Evolutionary conservation across 2,329 filamentous ascomycete genomes (phyloP), one percentile per base, ranked within the genome.

Genomic region (Emergomyces pasteurianus): DNA sequence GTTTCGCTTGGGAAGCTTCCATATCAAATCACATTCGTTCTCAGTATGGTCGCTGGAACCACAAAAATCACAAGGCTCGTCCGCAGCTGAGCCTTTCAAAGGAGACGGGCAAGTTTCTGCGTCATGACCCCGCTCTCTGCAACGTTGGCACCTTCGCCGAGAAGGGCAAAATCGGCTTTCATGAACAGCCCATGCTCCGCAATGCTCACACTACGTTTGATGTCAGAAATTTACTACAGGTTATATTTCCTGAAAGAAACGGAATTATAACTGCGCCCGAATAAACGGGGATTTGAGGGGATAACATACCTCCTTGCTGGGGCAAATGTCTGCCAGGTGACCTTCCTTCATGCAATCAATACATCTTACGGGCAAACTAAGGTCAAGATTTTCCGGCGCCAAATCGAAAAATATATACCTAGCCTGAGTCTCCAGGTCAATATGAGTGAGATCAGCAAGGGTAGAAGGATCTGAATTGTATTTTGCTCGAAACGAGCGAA

Each of bases 61-160:
- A 71, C 87, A 90, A 40, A 84, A 75, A 12, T 82, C 81, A 69
- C 87, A 90, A 2, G 80, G 78, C 54, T 80, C 74, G 26, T 77
- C 73, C n/a, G 65, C 60, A 31, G 78, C 78, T 60, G 86, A 83
- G 18, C 78, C 78, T 63, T 79, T 79, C 18, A 88, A 76, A 63
- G 83, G 83, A 63, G 86, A 83, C 1, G 72, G 67, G 68, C 87
- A 90, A 8, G 73, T 65, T 0, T 71, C 66, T 21, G 73, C 71
- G 58, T 67, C 66, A 67, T 90, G 87, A 10, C 86, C 87, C 50
- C 81, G 75, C 70, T 86, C 82, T 55, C 78, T 80, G 71, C 87
- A 90, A 68, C 83, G 84, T 56, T 73, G 68, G 65, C 77, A 79
- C 64, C 75, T 68, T 62, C 70, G 67, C 69, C 75, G 74, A 28